Conservation (phyloP, 371 early-diverging fungal genomes). For the Mucor piriformis region DNA sequence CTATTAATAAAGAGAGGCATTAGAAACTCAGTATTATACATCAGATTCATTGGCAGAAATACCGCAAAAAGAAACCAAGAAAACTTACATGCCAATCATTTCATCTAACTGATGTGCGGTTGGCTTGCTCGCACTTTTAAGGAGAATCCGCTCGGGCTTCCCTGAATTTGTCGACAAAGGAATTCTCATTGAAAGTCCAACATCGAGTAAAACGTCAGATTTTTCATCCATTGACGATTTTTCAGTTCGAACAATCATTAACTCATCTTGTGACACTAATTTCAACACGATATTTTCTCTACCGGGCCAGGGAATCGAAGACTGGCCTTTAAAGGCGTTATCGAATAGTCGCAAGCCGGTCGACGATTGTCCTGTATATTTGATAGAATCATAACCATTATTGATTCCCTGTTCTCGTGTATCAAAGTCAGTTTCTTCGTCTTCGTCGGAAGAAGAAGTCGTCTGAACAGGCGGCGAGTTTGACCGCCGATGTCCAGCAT, state of each 20-base stretch:
- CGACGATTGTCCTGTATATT: slow-evolving; percentile 50
- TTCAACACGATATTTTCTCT: slow-evolving; percentile 39
- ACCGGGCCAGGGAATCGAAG: slow-evolving; percentile 44
- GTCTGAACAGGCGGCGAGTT: not conserved
- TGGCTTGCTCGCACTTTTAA: slow-evolving; percentile 7
- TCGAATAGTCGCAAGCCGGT: slow-evolving; percentile 34
- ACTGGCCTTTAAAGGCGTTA: slow-evolving; percentile 34
- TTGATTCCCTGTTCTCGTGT: not conserved
- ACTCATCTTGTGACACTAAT: slow-evolving; percentile 43
- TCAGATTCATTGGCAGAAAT: slow-evolving; percentile 25
- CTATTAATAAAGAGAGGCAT: slow-evolving; percentile 21
- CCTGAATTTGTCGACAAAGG: not conserved
- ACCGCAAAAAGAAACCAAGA: not conserved
- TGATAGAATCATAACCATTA: slow-evolving; percentile 47
- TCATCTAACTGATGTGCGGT: slow-evolving; percentile 19
- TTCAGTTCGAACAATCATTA: slow-evolving; percentile 44
- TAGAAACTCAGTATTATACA: slow-evolving; percentile 28
- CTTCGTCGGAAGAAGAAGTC: not conserved
- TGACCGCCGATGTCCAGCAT: slow-evolving; percentile 13
- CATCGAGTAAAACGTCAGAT: slow-evolving; percentile 32
- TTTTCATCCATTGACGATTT: slow-evolving; percentile 5
- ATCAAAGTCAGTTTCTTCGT: slow-evolving; percentile 1
- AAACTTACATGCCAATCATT: slow-evolving; percentile 21
- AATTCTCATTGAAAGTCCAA: slow-evolving; percentile 34
- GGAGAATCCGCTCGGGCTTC: not conserved